Conservation (phyloP, 495 filamentous ascomycete species). For the Acidiella bohemica region DNA sequence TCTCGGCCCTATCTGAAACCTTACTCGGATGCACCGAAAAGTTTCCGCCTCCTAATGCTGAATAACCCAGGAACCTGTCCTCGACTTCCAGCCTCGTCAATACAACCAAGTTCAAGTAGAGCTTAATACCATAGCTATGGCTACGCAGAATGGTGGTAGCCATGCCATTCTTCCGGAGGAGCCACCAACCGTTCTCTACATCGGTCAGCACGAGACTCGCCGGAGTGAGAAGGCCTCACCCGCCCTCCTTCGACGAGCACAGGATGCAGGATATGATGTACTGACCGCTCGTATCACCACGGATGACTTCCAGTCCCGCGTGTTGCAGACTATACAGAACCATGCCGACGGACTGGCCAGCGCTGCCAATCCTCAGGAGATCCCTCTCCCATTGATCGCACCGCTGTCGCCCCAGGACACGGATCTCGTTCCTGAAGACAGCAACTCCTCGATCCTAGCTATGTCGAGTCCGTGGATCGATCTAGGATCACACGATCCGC, state of each 20-base stretch:
- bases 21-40: too few relatives aligned
- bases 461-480: conserved; percentile 83
- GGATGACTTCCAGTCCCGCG: conserved; percentile 60
- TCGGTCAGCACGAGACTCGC: conserved; percentile 72
- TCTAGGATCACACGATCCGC: conserved; percentile 65
- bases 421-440: conserved; percentile 54
- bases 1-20: too few relatives aligned
- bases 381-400: conserved; percentile 37
- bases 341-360: conserved; percentile 34
- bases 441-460: conserved; percentile 55
- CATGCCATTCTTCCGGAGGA: conserved; percentile 28
- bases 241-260: conserved; percentile 50
- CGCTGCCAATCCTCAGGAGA: background rate
- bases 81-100: too few relatives aligned
- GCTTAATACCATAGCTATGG: conserved; percentile 1
- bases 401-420: conserved; percentile 63
- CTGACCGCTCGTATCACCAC: conserved; percentile 83
- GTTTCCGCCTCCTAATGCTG: too few relatives aligned
- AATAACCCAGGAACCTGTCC: too few relatives aligned
- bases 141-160: background rate
- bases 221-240: conserved; percentile 47
- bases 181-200: conserved; percentile 48
- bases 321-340: conserved; percentile 42
- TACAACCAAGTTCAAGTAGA: too few relatives aligned
- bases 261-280: conserved; percentile 69